Conservation (phyloP, 2,329 filamentous ascomycete genomes). For the Chaetothyriales sp. region DNA sequence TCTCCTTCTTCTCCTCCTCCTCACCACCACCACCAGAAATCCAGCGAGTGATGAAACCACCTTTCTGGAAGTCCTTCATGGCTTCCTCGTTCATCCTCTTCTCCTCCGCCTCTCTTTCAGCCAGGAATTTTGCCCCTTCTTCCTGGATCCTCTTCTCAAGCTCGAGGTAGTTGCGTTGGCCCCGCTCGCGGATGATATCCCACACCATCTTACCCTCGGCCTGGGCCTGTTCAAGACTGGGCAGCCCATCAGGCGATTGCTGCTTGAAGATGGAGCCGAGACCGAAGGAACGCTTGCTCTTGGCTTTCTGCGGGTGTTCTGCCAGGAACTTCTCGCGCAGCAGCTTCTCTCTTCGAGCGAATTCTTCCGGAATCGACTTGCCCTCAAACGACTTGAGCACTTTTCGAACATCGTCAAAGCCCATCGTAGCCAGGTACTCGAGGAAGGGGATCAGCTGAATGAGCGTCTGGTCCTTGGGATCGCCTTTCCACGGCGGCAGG, state of each 20-base stretch:
- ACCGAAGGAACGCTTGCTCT: conserved; percentile 45
- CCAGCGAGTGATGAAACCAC: conserved; percentile 41
- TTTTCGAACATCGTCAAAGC: conserved; percentile 70
- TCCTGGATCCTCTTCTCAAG: conserved; percentile 83
- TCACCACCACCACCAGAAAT: conserved; percentile 30
- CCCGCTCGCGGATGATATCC: conserved; percentile 82
- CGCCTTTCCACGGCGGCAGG: conserved; percentile 76
- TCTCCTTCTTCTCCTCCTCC: too few relatives aligned
- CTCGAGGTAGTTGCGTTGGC: conserved; percentile 75
- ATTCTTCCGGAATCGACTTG: conserved; percentile 77
- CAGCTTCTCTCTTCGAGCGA: conserved; percentile 71
- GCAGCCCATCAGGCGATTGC: conserved; percentile 50
- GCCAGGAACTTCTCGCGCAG: conserved; percentile 67
- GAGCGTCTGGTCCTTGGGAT: conserved; percentile 68
- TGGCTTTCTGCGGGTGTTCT: conserved; percentile 47
- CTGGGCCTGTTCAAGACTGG: conserved; percentile 27
- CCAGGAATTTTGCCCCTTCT: conserved; percentile 89
- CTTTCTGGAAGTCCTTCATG: conserved; percentile 81
- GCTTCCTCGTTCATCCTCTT: conserved; percentile 82
- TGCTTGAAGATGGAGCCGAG: conserved; percentile 58
- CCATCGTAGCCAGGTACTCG: conserved; percentile 92
- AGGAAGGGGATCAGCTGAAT: conserved; percentile 88
- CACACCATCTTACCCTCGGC: conserved; percentile 93
- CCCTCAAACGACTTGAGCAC: conserved; percentile 80
- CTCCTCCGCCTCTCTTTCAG: conserved; percentile 76